These are phyloP conservation scores for Toxoplasma gondii DNA, from an alignment of 169 alveolate genomes.

Conservation along the genomic window DNA sequence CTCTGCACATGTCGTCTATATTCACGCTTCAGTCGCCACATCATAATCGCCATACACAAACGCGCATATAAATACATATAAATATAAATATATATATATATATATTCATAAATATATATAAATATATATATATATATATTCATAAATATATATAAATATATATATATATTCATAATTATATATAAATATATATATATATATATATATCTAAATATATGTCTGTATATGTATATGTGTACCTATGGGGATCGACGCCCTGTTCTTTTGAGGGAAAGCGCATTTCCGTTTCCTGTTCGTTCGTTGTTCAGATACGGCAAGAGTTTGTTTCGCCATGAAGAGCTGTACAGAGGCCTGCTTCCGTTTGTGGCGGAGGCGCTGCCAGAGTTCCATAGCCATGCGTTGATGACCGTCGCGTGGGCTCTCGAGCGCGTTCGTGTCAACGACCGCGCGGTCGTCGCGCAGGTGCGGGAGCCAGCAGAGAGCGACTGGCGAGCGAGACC, in stretches of 20 bases:
- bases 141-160: background rate
- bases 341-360: slow-evolving; percentile 74
- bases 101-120: background rate
- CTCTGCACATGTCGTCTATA: too few species aligned
- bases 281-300: too few species aligned
- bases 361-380: slow-evolving; percentile 71
- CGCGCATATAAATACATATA: too few species aligned
- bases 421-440: slow-evolving; percentile 75
- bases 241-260: background rate
- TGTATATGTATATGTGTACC: background rate
- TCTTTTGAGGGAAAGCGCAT: background rate
- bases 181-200: background rate
- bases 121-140: background rate
- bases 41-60: too few species aligned
- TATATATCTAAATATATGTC: background rate
- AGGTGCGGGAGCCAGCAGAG: background rate
- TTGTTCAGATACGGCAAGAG: slow-evolving; percentile 80
- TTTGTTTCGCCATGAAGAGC: slow-evolving; percentile 72
- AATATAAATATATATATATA: too few species aligned
- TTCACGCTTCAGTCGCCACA: too few species aligned
- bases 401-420: slow-evolving; percentile 86
- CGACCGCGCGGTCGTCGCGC: slow-evolving; percentile 43
- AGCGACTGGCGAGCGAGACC: too few species aligned
- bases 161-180: too few species aligned
- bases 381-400: slow-evolving; percentile 79